Evolutionary conservation across 768 basidiomycete species (phyloP).

Genomic region (Lactifluus subvellereus): DNA sequence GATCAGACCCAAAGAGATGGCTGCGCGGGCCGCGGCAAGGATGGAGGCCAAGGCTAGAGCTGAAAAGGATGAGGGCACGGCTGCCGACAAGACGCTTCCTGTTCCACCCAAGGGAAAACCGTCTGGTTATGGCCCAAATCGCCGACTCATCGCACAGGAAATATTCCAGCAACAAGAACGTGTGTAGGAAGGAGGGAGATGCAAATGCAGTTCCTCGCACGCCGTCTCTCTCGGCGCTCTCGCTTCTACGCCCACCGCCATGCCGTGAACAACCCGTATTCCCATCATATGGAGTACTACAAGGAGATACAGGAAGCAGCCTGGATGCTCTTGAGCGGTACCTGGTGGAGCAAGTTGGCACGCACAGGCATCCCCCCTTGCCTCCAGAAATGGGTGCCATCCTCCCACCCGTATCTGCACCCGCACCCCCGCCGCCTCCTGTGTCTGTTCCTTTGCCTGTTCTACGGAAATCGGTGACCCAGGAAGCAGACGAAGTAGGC

Average conservation of each 20-base stretch:
- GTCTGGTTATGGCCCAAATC: constrained; percentile 13
- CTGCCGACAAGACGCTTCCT: constrained; percentile 55
- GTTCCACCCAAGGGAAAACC: constrained; percentile 45
- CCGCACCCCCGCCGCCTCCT: constrained; percentile 1
- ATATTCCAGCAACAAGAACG: constrained; percentile 26
- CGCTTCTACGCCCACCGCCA: constrained; percentile 29
- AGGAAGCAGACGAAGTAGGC: constrained; percentile 28
- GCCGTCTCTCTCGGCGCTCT: constrained; percentile 31
- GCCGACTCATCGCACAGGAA: constrained; percentile 31
- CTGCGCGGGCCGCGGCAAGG: constrained; percentile 39
- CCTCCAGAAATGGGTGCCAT: constrained; percentile 35
- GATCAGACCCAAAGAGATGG: constrained; percentile 66
- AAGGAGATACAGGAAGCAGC: constrained; percentile 41
- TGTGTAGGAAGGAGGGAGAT: not conserved
- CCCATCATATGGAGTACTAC: constrained; percentile 1
- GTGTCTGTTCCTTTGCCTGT: constrained; percentile 9
- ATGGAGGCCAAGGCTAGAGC: constrained; percentile 25
- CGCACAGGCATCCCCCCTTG: constrained; percentile 38
- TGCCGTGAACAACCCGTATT: not conserved
- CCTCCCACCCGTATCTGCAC: constrained; percentile 19
- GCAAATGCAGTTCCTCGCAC: constrained; percentile 24
- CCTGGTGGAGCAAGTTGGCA: constrained; percentile 68
- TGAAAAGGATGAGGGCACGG: constrained; percentile 23
- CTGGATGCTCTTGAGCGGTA: constrained; percentile 69
- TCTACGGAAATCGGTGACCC: constrained; percentile 5